Evolutionary conservation across 2,329 filamentous ascomycete genomes (phyloP).

Genomic region (Venturia carpophila): DNA sequence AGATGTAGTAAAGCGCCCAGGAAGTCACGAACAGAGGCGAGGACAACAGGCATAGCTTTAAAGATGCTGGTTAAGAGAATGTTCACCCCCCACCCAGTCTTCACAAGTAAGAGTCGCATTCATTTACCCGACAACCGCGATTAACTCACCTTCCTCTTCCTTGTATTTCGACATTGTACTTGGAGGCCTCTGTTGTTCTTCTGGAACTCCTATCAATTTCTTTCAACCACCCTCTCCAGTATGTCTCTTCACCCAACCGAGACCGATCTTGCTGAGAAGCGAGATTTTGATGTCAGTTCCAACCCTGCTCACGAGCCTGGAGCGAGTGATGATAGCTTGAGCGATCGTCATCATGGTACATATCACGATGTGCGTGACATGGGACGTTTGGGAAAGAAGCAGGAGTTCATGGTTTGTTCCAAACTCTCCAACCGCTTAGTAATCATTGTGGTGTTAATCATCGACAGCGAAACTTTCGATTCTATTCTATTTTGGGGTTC

Average conservation of each 20-base stretch:
- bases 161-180: neutral
- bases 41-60: neutral
- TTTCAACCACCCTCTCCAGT: neutral
- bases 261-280: neutral
- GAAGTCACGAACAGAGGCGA: neutral
- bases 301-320: constrained; percentile 13
- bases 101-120: neutral
- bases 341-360: constrained; percentile 16
- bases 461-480: constrained; percentile 19
- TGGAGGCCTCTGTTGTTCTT: neutral
- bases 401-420: constrained; percentile 18
- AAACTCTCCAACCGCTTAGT: neutral
- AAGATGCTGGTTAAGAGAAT: neutral
- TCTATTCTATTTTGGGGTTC: constrained; percentile 19
- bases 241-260: neutral
- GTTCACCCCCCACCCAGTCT: neutral
- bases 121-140: neutral
- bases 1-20: neutral
- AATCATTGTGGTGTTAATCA: neutral
- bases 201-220: neutral
- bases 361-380: constrained; percentile 18
- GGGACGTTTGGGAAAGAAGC: constrained; percentile 18
- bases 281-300: constrained; percentile 10
- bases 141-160: neutral
- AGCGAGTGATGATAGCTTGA: constrained; percentile 14